Base-by-base conservation (phyloP, 306 rosid genomes). In the Vigna radiata region DNA sequence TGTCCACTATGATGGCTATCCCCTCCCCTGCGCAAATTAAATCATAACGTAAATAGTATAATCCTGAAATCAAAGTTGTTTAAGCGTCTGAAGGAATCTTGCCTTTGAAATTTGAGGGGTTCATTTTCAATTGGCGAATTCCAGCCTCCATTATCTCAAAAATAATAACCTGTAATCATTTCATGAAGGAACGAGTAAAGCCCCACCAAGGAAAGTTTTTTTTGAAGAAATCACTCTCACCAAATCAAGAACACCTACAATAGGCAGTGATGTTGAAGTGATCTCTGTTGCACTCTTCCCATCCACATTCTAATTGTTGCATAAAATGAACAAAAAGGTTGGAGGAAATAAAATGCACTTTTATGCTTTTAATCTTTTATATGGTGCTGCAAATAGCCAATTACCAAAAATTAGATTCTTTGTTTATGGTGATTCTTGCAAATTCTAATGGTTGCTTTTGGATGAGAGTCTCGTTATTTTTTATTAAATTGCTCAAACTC, bases 401-500 rank as follows among this genome's bases (percentile, higher is more conserved):
- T 6, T 33, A 33, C 37, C 1, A 33, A 4, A 33, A 33, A 5
- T 0, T 33, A 33, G 37, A 33, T 33, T 33, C 6, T 33, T 33
- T 33, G 6, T 33, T 33, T 33, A 33, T 33, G 37, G 7, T 33
- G 0, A 33, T 33, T 33, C 37, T 1, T 79, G 43, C 41, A 72
- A 39, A 8, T 39, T 39, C 44, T 39, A 39, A 39, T 39, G 11
- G 44, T 41, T 65, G 7, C 5, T 33, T 33, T 33, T 33, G 6
- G 7, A 0, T 33, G 56, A 18, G 27, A 37, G 9, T 17, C 75
- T 11, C 18, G 9, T 6, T 65, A 48, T 70, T 16, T 60, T 54
- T 31, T 25, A 70, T 61, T 66, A 29, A 53, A 61, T 6, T 60
- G 80, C 71, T 68, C 55, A 33, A 53, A 67, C 37, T 66, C 18